Percentiles rank a stretch among this genome's conserved stretches.
Evolutionary conservation across 352 stramenopile genomes (phyloP).

Genomic region (Pythium volutum): DNA sequence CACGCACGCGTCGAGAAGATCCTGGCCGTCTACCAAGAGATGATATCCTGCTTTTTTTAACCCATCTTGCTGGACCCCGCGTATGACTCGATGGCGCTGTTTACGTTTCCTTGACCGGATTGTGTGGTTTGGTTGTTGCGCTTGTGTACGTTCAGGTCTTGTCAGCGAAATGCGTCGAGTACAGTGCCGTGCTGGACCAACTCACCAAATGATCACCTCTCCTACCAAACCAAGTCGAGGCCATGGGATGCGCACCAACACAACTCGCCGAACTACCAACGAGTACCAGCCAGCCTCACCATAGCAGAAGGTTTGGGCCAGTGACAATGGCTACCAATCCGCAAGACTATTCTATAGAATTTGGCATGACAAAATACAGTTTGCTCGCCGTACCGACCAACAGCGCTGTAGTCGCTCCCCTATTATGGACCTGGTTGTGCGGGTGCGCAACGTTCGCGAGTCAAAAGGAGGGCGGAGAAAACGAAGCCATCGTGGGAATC

Average conservation of each 20-base stretch:
- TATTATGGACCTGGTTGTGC: background rate
- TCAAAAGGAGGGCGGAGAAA: background rate
- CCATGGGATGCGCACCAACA: background rate
- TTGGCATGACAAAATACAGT: too few relatives aligned
- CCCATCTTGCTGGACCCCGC: background rate
- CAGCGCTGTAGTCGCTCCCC: too few relatives aligned
- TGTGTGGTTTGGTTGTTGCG: background rate
- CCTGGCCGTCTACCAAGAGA: conserved; percentile 57
- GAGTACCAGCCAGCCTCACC: too few relatives aligned
- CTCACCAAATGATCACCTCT: conserved; percentile 15
- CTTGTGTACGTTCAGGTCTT: conserved; percentile 44
- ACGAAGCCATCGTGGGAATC: background rate
- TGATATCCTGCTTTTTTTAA: conserved; percentile 37
- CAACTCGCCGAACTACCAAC: background rate
- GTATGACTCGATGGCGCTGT: too few relatives aligned
- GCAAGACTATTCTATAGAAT: too few relatives aligned
- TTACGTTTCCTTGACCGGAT: conserved; percentile 15
- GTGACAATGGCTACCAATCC: too few relatives aligned
- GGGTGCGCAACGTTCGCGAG: background rate
- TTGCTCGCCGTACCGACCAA: too few relatives aligned
- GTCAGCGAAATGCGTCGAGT: conserved; percentile 72
- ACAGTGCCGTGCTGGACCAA: conserved; percentile 52
- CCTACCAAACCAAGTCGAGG: background rate
- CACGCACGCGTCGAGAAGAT: conserved; percentile 51
- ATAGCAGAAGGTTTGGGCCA: too few relatives aligned